Conservation (phyloP, 805 yeast species). For the Wickerhamiella azyma region DNA sequence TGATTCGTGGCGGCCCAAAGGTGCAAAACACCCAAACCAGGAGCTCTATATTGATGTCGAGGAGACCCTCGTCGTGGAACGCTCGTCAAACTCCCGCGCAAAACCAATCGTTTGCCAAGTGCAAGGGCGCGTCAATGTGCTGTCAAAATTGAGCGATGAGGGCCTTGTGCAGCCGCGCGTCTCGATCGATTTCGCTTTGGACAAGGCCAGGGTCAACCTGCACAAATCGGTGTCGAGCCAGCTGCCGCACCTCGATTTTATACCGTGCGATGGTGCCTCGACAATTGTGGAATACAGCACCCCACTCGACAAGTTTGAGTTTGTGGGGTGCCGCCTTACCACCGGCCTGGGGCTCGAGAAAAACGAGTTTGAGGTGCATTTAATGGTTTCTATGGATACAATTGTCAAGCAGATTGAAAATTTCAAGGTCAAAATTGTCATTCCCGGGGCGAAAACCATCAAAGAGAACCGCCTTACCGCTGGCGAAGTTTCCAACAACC, state of each 20-base stretch:
- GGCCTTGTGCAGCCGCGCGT: conserved; percentile 39
- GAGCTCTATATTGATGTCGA: conserved; percentile 75
- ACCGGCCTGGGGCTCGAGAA: conserved; percentile 38
- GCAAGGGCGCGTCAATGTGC: conserved; percentile 49
- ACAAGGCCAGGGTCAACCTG: conserved; percentile 25
- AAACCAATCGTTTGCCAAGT: conserved; percentile 28
- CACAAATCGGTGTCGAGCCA: conserved; percentile 52
- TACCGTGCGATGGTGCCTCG: conserved; percentile 80
- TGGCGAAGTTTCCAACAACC: conserved; percentile 53
- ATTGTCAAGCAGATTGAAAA: conserved; percentile 36
- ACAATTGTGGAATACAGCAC: conserved; percentile 49
- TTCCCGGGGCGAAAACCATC: conserved; percentile 22
- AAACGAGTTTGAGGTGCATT: conserved; percentile 51
- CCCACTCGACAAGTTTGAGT: conserved; percentile 36
- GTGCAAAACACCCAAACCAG: conserved; percentile 61
- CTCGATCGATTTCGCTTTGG: conserved; percentile 37
- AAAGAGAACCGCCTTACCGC: conserved; percentile 53
- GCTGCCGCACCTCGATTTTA: conserved; percentile 44
- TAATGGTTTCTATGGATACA: conserved; percentile 35
- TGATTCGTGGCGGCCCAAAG: conserved; percentile 65
- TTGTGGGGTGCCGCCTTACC: conserved; percentile 41
- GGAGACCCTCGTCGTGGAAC: conserved; percentile 48
- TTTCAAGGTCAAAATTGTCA: conserved; percentile 32
- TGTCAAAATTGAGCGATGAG: conserved; percentile 59
- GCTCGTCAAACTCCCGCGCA: conserved; percentile 16